Evolutionary conservation across 148 eudicot genomes (phyloP).

Genomic region (Heliosperma pusillum): DNA sequence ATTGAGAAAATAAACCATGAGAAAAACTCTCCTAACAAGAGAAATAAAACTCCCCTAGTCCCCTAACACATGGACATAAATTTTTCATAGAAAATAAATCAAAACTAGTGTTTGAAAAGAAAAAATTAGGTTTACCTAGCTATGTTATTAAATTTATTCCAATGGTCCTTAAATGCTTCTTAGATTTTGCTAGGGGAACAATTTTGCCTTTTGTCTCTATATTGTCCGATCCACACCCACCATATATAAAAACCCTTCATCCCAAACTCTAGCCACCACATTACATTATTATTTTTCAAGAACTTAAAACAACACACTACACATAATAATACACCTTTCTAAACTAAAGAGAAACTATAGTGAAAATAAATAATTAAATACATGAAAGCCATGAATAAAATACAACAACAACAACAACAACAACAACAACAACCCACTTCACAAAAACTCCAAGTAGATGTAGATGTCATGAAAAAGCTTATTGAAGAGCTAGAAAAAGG

Average conservation of each 20-base stretch:
- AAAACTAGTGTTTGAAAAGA: no score
- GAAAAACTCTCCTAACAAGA: no score
- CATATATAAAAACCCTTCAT: neutral
- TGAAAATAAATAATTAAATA: neutral
- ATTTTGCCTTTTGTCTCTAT: neutral
- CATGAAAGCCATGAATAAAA: conserved; percentile 14
- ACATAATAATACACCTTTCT: neutral
- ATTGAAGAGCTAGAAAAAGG: conserved; percentile 10
- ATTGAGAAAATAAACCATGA: no score
- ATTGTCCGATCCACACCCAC: neutral
- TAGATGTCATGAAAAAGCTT: conserved; percentile 6
- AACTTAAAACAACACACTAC: neutral
- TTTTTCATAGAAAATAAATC: no score
- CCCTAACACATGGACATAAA: no score
- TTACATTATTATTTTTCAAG: neutral
- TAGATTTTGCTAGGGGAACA: neutral
- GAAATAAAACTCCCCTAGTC: no score
- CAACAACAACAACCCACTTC: neutral
- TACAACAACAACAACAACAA: conserved; percentile 3
- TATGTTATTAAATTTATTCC: no score
- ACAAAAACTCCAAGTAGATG: neutral
- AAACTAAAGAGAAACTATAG: neutral
- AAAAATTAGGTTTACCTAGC: no score
- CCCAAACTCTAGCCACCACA: neutral
- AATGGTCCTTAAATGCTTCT: neutral